A percentile compares a stretch with the other conserved stretches of the same genome.
Conservation (phyloP, 2,329 filamentous ascomycete genomes). For the Claviceps pazoutovae region DNA sequence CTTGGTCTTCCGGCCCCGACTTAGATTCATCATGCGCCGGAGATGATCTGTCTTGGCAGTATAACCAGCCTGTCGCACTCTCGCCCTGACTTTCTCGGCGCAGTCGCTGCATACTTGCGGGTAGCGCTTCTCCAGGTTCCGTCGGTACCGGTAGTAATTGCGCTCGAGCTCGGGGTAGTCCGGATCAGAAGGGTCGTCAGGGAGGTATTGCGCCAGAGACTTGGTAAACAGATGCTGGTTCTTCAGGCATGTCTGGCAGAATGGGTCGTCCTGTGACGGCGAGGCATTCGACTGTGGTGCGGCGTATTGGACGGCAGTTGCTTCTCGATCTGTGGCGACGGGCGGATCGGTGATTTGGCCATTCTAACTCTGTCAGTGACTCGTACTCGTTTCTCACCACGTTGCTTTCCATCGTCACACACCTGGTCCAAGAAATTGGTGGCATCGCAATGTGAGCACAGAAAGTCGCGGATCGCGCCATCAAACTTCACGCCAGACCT, state of each 20-base stretch:
- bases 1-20: conserved; percentile 23
- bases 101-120: conserved; percentile 79
- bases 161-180: conserved; percentile 55
- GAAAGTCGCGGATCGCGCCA: conserved; percentile 48
- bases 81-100: conserved; percentile 55
- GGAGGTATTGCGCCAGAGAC: conserved; percentile 67
- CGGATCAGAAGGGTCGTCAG: conserved; percentile 48
- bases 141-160: conserved; percentile 55
- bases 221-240: conserved; percentile 76
- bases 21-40: conserved; percentile 59
- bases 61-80: conserved; percentile 60
- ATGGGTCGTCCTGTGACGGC: conserved; percentile 26
- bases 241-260: conserved; percentile 68
- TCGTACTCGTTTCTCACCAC: no score
- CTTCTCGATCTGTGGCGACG: conserved; percentile 34
- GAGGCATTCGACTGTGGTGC: conserved; percentile 21
- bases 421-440: conserved; percentile 84
- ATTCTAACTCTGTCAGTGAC: conserved; percentile 35
- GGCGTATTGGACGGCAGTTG: conserved; percentile 32
- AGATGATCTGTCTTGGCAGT: conserved; percentile 74
- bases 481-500: conserved; percentile 47
- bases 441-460: conserved; percentile 67
- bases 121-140: conserved; percentile 65
- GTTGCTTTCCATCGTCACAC: conserved; percentile 6
- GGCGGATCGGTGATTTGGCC: conserved; percentile 86